These are phyloP conservation scores for Cryoendolithus antarcticus DNA, from an alignment of 2,329 filamentous ascomycete genomes.

Conservation along the genomic window DNA sequence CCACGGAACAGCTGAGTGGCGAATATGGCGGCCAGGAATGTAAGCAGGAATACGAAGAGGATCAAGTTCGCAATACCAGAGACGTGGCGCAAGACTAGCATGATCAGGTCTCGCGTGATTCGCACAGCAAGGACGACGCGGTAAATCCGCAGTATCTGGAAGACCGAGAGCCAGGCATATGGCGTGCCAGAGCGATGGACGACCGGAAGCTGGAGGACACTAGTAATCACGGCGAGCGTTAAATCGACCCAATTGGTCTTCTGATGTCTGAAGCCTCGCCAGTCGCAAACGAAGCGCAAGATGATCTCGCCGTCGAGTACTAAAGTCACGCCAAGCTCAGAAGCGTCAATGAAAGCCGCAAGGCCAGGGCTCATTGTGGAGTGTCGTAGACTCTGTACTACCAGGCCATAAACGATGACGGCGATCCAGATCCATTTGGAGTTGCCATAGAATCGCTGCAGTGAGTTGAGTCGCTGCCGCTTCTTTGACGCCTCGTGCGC, in stretches of 20 bases:
- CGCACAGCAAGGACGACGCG: conserved; percentile 81
- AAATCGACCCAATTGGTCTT: conserved; percentile 72
- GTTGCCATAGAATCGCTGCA: conserved; percentile 65
- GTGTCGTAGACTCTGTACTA: conserved; percentile 67
- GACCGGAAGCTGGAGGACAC: conserved; percentile 70
- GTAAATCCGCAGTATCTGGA: conserved; percentile 87
- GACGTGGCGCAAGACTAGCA: conserved; percentile 78
- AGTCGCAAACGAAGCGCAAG: conserved; percentile 64
- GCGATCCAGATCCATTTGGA: conserved; percentile 66
- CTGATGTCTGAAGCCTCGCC: conserved; percentile 64
- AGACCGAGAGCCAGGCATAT: conserved; percentile 83
- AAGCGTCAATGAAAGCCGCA: conserved; percentile 52
- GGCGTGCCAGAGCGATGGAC: conserved; percentile 58
- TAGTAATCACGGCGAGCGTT: conserved; percentile 65
- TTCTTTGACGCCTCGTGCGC: conserved; percentile 24
- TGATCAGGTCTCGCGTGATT: conserved; percentile 74
- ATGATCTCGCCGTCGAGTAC: conserved; percentile 72
- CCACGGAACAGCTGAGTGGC: conserved; percentile 87
- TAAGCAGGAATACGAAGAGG: conserved; percentile 90
- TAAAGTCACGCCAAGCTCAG: conserved; percentile 65
- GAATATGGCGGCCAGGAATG: conserved; percentile 86
- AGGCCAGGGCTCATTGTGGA: conserved; percentile 56
- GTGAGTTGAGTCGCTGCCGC: conserved; percentile 25
- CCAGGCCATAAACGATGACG: conserved; percentile 65
- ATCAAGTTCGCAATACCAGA: conserved; percentile 89